phyloP scores from a whole-genome alignment of 129 eudicot genomes.

The Saposhnikovia divaricata region DNA sequence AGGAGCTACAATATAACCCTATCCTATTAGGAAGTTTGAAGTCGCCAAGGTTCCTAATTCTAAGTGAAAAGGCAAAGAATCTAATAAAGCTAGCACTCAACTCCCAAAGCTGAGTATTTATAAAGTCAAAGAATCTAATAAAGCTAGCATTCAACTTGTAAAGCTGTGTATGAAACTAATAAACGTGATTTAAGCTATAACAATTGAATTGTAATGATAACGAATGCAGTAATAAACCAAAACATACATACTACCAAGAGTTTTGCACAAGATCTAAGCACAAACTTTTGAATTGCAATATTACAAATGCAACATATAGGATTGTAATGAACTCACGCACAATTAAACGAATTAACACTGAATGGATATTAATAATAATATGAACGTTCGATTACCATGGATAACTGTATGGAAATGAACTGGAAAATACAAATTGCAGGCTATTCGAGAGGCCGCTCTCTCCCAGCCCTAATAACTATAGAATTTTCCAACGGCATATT shows the following conservation, averaged over 20 bases:
- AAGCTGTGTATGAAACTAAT: not conserved
- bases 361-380: too few relatives aligned
- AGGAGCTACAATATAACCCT: too few relatives aligned
- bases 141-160: not conserved
- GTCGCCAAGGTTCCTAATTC: not conserved
- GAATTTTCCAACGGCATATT: too few relatives aligned
- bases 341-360: too few relatives aligned
- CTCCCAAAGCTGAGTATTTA: not conserved
- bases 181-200: not conserved
- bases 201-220: not conserved
- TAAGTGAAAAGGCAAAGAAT: not conserved
- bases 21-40: not conserved
- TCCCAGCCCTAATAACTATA: too few relatives aligned
- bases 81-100: not conserved
- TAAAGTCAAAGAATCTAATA: not conserved
- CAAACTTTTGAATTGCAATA: not conserved
- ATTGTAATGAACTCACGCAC: not conserved
- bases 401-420: too few relatives aligned
- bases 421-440: too few relatives aligned
- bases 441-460: too few relatives aligned
- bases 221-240: not conserved
- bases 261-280: not conserved
- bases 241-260: not conserved
- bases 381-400: too few relatives aligned
- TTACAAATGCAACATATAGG: not conserved